Conservation (phyloP, 192 early-diverging fungal genomes). For the Coemansia sp. region DNA sequence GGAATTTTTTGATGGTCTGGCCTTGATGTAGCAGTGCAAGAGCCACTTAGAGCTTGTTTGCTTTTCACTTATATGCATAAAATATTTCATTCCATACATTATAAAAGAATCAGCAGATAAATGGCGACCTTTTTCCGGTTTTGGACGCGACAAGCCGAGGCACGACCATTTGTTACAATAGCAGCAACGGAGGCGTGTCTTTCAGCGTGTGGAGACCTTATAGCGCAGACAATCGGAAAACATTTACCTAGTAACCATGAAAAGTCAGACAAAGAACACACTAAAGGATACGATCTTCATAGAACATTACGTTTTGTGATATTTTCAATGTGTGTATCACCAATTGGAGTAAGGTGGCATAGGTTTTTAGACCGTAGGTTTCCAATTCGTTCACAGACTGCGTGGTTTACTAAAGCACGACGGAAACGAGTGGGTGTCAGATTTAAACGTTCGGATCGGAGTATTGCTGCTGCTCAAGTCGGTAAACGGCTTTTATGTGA, state of each 20-base stretch:
- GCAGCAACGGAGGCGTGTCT: slow-evolving; percentile 52
- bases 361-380: slow-evolving; percentile 48
- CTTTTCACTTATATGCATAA: no score
- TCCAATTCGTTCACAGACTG: slow-evolving; percentile 47
- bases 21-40: no score
- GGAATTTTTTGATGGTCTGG: no score
- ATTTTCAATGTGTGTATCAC: slow-evolving; percentile 46
- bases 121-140: slow-evolving; percentile 56
- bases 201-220: slow-evolving; percentile 51
- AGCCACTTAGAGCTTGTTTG: no score
- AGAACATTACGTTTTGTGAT: slow-evolving; percentile 48
- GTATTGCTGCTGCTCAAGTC: slow-evolving; percentile 32
- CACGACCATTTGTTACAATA: slow-evolving; percentile 51
- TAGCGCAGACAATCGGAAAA: slow-evolving; percentile 45
- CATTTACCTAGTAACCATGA: slow-evolving; percentile 17
- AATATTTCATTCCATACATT: background rate
- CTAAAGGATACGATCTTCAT: slow-evolving; percentile 39
- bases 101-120: background rate
- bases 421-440: slow-evolving; percentile 21
- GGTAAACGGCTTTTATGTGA: slow-evolving; percentile 47
- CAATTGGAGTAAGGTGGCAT: slow-evolving; percentile 53
- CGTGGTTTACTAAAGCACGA: slow-evolving; percentile 38
- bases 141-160: slow-evolving; percentile 55
- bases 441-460: slow-evolving; percentile 24
- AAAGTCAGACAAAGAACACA: background rate